phyloP scores from a whole-genome alignment of 2,329 filamentous ascomycete genomes.

The Arthrinium puccinioides region DNA sequence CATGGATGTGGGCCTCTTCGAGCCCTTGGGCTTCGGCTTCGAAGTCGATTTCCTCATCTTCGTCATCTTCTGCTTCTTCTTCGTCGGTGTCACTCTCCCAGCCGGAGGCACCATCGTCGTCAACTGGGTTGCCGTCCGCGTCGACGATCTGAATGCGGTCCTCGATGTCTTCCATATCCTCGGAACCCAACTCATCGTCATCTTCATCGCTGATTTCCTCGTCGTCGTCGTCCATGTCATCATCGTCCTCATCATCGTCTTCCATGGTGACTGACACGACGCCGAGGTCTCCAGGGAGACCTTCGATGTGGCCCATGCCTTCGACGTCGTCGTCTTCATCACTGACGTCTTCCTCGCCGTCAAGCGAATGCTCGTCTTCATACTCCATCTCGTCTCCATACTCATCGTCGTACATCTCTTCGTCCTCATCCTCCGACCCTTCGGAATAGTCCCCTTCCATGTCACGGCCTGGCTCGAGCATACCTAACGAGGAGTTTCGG shows the following conservation, averaged over 20 bases:
- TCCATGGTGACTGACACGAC: slow-evolving; percentile 76
- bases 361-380: slow-evolving; percentile 64
- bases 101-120: slow-evolving; percentile 52
- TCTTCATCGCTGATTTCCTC: slow-evolving; percentile 52
- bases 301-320: slow-evolving; percentile 82
- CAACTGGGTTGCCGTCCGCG: slow-evolving; percentile 52
- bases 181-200: slow-evolving; percentile 50
- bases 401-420: slow-evolving; percentile 90
- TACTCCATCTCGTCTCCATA: slow-evolving; percentile 93
- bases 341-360: slow-evolving; percentile 81
- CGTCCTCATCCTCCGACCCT: slow-evolving; percentile 65
- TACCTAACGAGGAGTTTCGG: slow-evolving; percentile 89
- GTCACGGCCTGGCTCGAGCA: slow-evolving; percentile 73
- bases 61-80: slow-evolving; percentile 47
- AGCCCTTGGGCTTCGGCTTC: slow-evolving; percentile 49
- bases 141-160: slow-evolving; percentile 53
- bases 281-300: slow-evolving; percentile 53
- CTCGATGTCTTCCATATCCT: slow-evolving; percentile 47
- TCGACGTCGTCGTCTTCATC: slow-evolving; percentile 81
- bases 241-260: slow-evolving; percentile 57
- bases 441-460: slow-evolving; percentile 72
- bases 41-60: slow-evolving; percentile 43
- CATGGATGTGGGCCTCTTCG: slow-evolving; percentile 42
- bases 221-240: slow-evolving; percentile 49
- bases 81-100: slow-evolving; percentile 56